phyloP scores from a whole-genome alignment of 768 basidiomycete genomes.

The Albatrellus ellisii region DNA sequence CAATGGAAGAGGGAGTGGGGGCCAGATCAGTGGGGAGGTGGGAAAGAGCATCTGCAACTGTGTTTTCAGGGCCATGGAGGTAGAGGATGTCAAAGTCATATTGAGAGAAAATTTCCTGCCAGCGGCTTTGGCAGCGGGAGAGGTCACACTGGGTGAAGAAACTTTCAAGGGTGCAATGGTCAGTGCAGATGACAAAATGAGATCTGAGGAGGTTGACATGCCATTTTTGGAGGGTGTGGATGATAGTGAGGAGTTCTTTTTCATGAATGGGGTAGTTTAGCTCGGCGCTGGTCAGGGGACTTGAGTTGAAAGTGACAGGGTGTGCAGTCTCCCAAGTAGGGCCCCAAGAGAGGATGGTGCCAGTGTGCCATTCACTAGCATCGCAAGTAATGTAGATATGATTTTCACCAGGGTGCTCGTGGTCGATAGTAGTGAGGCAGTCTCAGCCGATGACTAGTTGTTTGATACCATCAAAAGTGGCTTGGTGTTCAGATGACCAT shows the following conservation, averaged over 20 bases:
- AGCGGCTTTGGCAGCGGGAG: slow-evolving; percentile 22
- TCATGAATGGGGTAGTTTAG: neutral
- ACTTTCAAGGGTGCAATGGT: neutral
- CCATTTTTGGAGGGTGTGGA: neutral
- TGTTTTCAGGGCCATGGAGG: slow-evolving; percentile 24
- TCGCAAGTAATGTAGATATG: slow-evolving; percentile 24
- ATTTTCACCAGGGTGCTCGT: slow-evolving; percentile 17
- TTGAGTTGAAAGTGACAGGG: neutral
- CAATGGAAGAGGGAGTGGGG: neutral
- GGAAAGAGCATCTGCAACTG: slow-evolving; percentile 28
- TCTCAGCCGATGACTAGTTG: slow-evolving; percentile 14
- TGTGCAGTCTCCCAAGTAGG: neutral
- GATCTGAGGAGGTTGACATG: neutral
- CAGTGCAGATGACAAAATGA: neutral
- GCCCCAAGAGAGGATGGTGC: neutral
- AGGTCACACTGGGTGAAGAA: slow-evolving; percentile 22
- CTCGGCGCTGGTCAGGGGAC: neutral
- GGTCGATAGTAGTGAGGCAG: slow-evolving; percentile 22
- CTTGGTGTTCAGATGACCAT: slow-evolving; percentile 5
- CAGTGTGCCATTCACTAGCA: slow-evolving; percentile 12
- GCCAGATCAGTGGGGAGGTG: slow-evolving; percentile 12
- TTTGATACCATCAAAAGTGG: slow-evolving; percentile 26
- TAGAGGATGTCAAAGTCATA: slow-evolving; percentile 26
- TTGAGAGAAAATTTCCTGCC: slow-evolving; percentile 25
- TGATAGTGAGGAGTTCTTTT: neutral